phyloP scores from a whole-genome alignment of 2,329 filamentous ascomycete genomes.

The Cryphonectria carpinicola region DNA sequence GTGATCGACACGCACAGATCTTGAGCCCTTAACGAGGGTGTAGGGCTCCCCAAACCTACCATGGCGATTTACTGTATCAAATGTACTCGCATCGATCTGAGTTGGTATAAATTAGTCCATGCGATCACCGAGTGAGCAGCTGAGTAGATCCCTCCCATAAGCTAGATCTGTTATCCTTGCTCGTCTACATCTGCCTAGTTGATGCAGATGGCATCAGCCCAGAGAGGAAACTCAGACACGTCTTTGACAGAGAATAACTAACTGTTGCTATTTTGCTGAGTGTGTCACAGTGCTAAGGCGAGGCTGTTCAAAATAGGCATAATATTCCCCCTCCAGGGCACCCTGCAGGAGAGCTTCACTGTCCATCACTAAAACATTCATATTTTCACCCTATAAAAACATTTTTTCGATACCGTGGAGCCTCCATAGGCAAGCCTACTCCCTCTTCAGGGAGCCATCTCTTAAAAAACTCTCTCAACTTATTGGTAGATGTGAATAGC shows the following conservation, averaged over 20 bases:
- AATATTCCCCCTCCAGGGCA: not conserved
- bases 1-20: not conserved
- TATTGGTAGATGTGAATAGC: no score
- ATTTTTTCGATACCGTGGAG: no score
- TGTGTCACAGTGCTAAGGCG: not conserved
- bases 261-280: not conserved
- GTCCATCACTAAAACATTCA: no score
- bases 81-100: not conserved
- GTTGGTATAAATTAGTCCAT: not conserved
- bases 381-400: no score
- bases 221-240: not conserved
- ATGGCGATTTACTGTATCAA: not conserved
- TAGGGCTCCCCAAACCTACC: not conserved
- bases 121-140: not conserved
- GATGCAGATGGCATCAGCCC: not conserved
- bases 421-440: no score
- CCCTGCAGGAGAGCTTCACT: no score
- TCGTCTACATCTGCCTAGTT: not conserved
- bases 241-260: not conserved
- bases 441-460: no score
- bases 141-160: not conserved
- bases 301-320: not conserved
- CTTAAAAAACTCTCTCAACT: no score
- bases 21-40: not conserved
- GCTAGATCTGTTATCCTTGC: not conserved